A percentile compares a stretch with the other conserved stretches of the same genome.
Conservation (phyloP, 176 grass and related monocot genomes). For the barley (Hordeum vulgare) region MorexV3_pseudomolecules_assembly NC_058522.1:500203593-500204092, state of each 20-base stretch:
- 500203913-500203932: conserved; percentile 37
- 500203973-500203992: conserved; percentile 77
- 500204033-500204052: conserved; percentile 73
- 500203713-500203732: neutral
- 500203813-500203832: neutral
- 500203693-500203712: neutral
- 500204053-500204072: conserved; percentile 68
- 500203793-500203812: neutral
- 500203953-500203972: conserved; percentile 52
- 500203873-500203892: neutral
- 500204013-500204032: conserved; percentile 46
- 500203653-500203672: neutral
- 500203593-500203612: neutral
- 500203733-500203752: neutral
- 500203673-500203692: neutral
- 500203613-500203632: neutral
- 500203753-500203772: neutral
- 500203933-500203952: conserved; percentile 38
- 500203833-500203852: neutral
- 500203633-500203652: no score
- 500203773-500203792: neutral
- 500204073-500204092: conserved; percentile 89
- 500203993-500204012: conserved; percentile 93
- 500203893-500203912: neutral
- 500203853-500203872: neutral